These are phyloP conservation scores for Malassezia arunalokei DNA, from an alignment of 1,284 basidiomycete genomes.

Conservation along the genomic window DNA sequence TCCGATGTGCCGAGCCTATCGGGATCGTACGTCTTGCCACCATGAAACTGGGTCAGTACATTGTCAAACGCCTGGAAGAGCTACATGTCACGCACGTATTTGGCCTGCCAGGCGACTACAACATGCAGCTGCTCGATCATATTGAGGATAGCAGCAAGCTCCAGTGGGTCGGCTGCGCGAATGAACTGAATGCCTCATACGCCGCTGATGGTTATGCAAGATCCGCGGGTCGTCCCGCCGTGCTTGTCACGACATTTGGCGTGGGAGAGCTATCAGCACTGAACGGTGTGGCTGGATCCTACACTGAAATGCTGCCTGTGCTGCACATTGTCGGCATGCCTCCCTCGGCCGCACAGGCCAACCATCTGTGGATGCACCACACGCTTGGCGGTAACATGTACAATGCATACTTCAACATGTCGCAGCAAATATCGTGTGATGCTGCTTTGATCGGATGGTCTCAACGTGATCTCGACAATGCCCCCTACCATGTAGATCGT, in stretches of 20 bases:
- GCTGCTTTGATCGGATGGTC: slow-evolving; percentile 49
- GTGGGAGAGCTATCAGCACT: slow-evolving; percentile 63
- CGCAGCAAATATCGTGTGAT: slow-evolving; percentile 62
- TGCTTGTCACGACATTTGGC: slow-evolving; percentile 58
- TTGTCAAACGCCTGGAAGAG: slow-evolving; percentile 41
- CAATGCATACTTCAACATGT: slow-evolving; percentile 66
- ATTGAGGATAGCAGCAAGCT: slow-evolving; percentile 68
- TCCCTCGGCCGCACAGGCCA: slow-evolving; percentile 59
- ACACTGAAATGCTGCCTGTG: slow-evolving; percentile 77
- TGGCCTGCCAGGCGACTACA: slow-evolving; percentile 85
- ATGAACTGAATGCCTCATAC: slow-evolving; percentile 58
- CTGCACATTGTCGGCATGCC: slow-evolving; percentile 83
- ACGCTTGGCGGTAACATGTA: slow-evolving; percentile 47
- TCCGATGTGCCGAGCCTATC: not conserved
- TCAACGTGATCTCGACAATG: slow-evolving; percentile 1
- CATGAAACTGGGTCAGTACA: slow-evolving; percentile 32
- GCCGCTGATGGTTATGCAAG: slow-evolving; percentile 91
- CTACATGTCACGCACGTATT: slow-evolving; percentile 56
- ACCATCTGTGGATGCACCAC: slow-evolving; percentile 47
- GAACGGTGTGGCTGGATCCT: slow-evolving; percentile 49
- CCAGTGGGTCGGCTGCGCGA: slow-evolving; percentile 62
- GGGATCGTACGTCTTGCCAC: not conserved
- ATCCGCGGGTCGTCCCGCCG: slow-evolving; percentile 35
- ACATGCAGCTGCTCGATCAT: slow-evolving; percentile 61
- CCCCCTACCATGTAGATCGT: slow-evolving; percentile 56